Conservation (phyloP, 73 alveolate genomes). For the Uronychia binucleata region DNA sequence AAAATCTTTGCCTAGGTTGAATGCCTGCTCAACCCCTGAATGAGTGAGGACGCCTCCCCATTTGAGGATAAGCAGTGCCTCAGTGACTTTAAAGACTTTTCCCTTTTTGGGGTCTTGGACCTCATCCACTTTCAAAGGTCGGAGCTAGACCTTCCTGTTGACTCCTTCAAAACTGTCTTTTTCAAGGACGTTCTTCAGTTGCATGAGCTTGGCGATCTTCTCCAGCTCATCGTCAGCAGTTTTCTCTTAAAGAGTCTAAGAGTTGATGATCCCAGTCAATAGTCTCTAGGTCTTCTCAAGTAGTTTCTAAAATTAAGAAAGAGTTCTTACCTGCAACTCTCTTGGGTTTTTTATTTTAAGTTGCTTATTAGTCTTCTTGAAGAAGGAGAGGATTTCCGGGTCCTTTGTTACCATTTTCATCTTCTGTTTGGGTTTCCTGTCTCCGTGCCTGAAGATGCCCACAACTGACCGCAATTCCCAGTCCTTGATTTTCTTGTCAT, state of each 20-base stretch:
- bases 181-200: slow-evolving; percentile 90
- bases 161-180: slow-evolving; percentile 80
- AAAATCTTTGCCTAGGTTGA: slow-evolving; percentile 80
- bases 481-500: slow-evolving; percentile 53
- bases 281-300: slow-evolving; percentile 54
- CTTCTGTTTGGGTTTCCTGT: slow-evolving; percentile 95
- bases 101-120: slow-evolving; percentile 43
- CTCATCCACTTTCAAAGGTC: slow-evolving; percentile 55
- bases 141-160: slow-evolving; percentile 70
- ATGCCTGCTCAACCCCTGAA: slow-evolving; percentile 93
- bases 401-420: slow-evolving; percentile 92
- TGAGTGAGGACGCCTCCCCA: slow-evolving; percentile 98
- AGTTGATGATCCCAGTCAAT: slow-evolving; percentile 8
- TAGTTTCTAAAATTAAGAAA: slow-evolving; percentile 67
- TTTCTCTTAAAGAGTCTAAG: slow-evolving; percentile 71
- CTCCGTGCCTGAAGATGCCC: slow-evolving; percentile 97
- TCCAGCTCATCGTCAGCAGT: slow-evolving; percentile 74
- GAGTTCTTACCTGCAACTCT: too few relatives aligned
- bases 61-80: slow-evolving; percentile 79
- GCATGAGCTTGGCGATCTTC: slow-evolving; percentile 81
- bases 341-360: slow-evolving; percentile 73
- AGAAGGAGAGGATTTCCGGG: slow-evolving; percentile 70
- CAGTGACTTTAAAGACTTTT: slow-evolving; percentile 52
- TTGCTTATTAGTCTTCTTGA: slow-evolving; percentile 77
- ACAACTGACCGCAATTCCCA: slow-evolving; percentile 96